Conservation (phyloP, 768 basidiomycete genomes). For the Austroboletus eburneus region DNA sequence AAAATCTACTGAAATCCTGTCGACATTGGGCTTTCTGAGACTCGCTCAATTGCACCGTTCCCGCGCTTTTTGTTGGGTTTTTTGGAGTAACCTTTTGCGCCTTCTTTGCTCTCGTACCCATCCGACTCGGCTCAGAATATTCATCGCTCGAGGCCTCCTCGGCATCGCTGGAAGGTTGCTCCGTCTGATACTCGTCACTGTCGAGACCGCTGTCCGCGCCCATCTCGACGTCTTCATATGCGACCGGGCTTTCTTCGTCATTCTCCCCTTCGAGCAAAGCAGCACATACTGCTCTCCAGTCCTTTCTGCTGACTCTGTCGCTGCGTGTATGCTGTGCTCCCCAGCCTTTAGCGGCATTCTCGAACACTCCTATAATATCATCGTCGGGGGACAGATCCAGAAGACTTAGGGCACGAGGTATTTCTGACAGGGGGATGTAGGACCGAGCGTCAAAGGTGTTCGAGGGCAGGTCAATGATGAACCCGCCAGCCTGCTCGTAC, state of each 20-base stretch:
- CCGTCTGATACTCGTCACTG: conserved; percentile 26
- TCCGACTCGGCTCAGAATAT: conserved; percentile 19
- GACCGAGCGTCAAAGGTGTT: conserved; percentile 5
- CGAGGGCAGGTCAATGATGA: conserved; percentile 22
- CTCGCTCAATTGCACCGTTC: conserved; percentile 35
- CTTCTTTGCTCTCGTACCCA: conserved; percentile 8
- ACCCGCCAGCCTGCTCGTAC: conserved; percentile 30
- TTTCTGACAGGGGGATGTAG: conserved; percentile 49
- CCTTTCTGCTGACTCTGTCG: conserved; percentile 52
- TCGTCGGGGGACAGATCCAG: conserved; percentile 72
- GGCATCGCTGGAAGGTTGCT: conserved; percentile 21
- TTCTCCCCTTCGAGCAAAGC: conserved; percentile 54
- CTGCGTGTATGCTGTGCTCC: conserved; percentile 30
- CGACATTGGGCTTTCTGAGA: conserved; percentile 53
- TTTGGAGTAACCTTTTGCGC: conserved; percentile 1
- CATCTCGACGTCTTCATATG: conserved; percentile 19
- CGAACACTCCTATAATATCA: conserved; percentile 66
- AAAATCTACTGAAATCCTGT: conserved; percentile 68
- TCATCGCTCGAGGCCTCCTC: conserved; percentile 30
- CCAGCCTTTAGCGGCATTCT: conserved; percentile 76
- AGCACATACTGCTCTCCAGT: conserved; percentile 80
- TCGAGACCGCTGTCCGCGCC: conserved; percentile 27
- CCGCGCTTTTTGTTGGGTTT: conserved; percentile 2
- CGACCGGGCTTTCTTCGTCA: conserved; percentile 7
- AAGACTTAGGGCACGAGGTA: conserved; percentile 58